Percentiles rank a stretch among this genome's conserved stretches.
Evolutionary conservation across 805 yeast species (phyloP).

Genomic region (Nakazawaea wickerhamii): DNA sequence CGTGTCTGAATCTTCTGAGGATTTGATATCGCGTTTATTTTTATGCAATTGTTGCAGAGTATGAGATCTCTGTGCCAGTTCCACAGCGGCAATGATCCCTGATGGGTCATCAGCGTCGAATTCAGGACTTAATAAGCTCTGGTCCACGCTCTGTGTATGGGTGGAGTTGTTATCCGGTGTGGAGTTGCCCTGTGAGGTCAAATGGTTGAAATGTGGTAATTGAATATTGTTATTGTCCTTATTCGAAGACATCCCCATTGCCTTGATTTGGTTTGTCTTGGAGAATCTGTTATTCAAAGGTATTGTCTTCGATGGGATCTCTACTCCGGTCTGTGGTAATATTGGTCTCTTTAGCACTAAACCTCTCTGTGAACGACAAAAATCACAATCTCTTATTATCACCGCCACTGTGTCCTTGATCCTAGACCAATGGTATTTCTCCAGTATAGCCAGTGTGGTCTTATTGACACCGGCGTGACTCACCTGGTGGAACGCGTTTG

Average conservation of each 20-base stretch:
- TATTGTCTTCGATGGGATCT: slow-evolving; percentile 12
- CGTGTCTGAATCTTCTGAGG: slow-evolving; percentile 5
- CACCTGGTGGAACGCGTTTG: slow-evolving; percentile 59
- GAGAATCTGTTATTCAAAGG: slow-evolving; percentile 5
- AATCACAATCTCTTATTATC: slow-evolving; percentile 69
- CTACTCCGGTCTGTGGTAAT: slow-evolving; percentile 2
- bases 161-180: slow-evolving; percentile 13
- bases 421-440: slow-evolving; percentile 85
- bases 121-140: slow-evolving; percentile 30
- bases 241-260: background rate
- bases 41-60: background rate
- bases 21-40: background rate
- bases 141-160: slow-evolving; percentile 22
- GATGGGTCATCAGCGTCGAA: slow-evolving; percentile 32
- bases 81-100: slow-evolving; percentile 54
- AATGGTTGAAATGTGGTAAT: slow-evolving; percentile 15
- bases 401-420: slow-evolving; percentile 82
- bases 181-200: slow-evolving; percentile 13
- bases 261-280: background rate
- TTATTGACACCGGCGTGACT: slow-evolving; percentile 87
- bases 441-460: slow-evolving; percentile 72
- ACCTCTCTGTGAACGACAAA: slow-evolving; percentile 51
- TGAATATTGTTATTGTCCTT: slow-evolving; percentile 3
- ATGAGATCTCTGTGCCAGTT: slow-evolving; percentile 42
- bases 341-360: slow-evolving; percentile 18